Percentiles rank a stretch among this genome's conserved stretches.
phyloP scores from a whole-genome alignment of 1,284 basidiomycete species.

The Wallemia hederae region DNA sequence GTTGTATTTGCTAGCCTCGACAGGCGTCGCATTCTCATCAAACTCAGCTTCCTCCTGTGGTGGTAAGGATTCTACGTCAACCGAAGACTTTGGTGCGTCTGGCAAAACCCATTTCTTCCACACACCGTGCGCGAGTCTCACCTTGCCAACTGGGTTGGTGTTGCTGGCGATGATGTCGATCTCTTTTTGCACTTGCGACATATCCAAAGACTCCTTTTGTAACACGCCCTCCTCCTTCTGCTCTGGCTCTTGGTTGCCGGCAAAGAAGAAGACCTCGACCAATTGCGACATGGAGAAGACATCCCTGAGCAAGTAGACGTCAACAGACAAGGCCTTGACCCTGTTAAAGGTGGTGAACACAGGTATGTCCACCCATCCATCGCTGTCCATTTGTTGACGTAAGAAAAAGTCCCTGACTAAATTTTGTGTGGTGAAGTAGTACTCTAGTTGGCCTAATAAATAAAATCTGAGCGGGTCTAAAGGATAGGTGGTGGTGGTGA shows the following conservation, averaged over 20 bases:
- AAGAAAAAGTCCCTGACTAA: constrained; percentile 55
- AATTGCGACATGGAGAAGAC: constrained; percentile 35
- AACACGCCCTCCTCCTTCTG: constrained; percentile 1
- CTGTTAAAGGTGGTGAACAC: constrained; percentile 66
- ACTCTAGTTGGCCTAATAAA: constrained; percentile 48
- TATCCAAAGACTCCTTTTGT: not conserved
- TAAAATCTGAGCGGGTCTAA: constrained; percentile 33
- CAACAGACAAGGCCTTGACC: constrained; percentile 35
- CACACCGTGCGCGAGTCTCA: constrained; percentile 27
- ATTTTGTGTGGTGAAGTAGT: constrained; percentile 63
- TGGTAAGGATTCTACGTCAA: constrained; percentile 4
- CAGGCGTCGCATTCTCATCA: not conserved
- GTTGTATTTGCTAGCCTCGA: not conserved
- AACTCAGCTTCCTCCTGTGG: not conserved
- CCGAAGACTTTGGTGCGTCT: constrained; percentile 21
- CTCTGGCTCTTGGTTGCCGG: constrained; percentile 7
- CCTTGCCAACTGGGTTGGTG: constrained; percentile 16
- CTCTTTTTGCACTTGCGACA: not conserved
- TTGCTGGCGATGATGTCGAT: not conserved
- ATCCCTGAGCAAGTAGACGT: constrained; percentile 35
- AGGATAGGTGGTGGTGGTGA: constrained; percentile 27
- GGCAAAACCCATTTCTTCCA: constrained; percentile 47
- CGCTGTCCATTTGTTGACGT: constrained; percentile 57
- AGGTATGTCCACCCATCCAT: constrained; percentile 56
- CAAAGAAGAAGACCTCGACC: constrained; percentile 37